Conservation (phyloP, 106 monocot genomes). For the Narthecium ossifragum region DNA sequence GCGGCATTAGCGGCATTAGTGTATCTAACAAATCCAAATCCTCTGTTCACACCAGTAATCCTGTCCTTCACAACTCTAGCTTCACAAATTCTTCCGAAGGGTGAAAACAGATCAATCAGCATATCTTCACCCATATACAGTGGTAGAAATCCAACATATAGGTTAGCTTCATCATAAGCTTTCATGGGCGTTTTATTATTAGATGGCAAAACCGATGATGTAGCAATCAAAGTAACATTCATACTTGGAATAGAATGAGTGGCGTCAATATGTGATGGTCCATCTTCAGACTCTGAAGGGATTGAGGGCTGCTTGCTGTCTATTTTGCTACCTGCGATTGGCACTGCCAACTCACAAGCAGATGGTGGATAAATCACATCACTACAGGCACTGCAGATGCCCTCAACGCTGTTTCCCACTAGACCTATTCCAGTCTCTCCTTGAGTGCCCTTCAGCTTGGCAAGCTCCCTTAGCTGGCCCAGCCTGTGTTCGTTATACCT, state of each 20-base stretch:
- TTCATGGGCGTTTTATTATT: too few species aligned
- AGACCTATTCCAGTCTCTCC: not conserved
- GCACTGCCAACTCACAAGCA: not conserved
- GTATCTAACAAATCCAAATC: conserved; percentile 65
- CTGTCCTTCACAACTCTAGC: conserved; percentile 32
- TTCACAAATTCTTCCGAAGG: conserved; percentile 36
- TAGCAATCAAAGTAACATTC: too few species aligned
- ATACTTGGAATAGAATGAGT: not conserved
- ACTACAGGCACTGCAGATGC: not conserved
- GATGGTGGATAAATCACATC: not conserved
- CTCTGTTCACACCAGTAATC: conserved; percentile 34
- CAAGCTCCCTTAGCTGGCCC: conserved; percentile 58
- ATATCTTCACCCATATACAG: conserved; percentile 23
- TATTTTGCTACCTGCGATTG: not conserved
- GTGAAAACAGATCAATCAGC: conserved; percentile 43
- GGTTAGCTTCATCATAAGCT: conserved; percentile 27
- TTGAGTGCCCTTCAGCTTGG: conserved; percentile 25
- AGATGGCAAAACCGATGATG: too few species aligned
- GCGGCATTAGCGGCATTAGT: conserved; percentile 18
- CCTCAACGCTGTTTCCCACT: not conserved
- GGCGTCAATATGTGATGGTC: not conserved
- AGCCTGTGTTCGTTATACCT: conserved; percentile 34
- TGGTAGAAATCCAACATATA: conserved; percentile 45
- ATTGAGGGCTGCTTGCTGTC: not conserved
- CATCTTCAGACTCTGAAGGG: not conserved